Evolutionary conservation across 371 early-diverging fungal species (phyloP).

Genomic region (Coemansia linderi): DNA sequence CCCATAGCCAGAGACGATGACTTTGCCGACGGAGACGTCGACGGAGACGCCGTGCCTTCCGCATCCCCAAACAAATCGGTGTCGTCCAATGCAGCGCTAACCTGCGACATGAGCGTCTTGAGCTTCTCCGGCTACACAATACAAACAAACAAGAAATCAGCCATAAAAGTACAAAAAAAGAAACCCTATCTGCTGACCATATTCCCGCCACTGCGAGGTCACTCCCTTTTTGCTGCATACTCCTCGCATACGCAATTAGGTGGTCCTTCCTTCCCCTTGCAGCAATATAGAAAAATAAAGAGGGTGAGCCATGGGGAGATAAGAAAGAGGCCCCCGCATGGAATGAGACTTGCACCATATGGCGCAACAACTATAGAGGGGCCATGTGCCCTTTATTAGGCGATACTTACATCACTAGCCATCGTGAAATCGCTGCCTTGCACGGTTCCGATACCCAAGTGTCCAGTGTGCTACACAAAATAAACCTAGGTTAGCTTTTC

Average conservation of each 20-base stretch:
- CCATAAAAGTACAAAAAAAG: not conserved
- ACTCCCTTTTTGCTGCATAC: not conserved
- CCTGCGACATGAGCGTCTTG: constrained; percentile 49
- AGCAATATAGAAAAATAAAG: not conserved
- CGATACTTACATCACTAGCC: constrained; percentile 45
- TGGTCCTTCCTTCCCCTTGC: not conserved
- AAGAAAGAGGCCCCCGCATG: not conserved
- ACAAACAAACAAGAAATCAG: constrained; percentile 3
- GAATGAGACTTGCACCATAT: not conserved
- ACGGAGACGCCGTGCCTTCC: constrained; percentile 12
- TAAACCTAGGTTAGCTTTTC: not conserved
- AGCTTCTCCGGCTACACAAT: constrained; percentile 56
- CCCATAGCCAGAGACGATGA: constrained; percentile 15
- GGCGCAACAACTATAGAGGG: not conserved
- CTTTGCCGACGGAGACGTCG: constrained; percentile 14
- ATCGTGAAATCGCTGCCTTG: constrained; percentile 25
- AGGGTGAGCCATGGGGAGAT: not conserved
- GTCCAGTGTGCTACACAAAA: constrained; percentile 46
- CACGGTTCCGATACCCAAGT: constrained; percentile 46
- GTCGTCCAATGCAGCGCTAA: constrained; percentile 45
- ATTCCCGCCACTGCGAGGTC: not conserved
- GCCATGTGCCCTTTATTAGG: not conserved
- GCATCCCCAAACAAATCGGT: constrained; percentile 15
- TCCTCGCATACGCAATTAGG: not conserved
- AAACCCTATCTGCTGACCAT: not conserved